A percentile compares a stretch with the other conserved stretches of the same genome.
These are phyloP conservation scores for Claviceps sp. DNA, from an alignment of 2,329 filamentous ascomycete species.

Conservation along the genomic window DNA sequence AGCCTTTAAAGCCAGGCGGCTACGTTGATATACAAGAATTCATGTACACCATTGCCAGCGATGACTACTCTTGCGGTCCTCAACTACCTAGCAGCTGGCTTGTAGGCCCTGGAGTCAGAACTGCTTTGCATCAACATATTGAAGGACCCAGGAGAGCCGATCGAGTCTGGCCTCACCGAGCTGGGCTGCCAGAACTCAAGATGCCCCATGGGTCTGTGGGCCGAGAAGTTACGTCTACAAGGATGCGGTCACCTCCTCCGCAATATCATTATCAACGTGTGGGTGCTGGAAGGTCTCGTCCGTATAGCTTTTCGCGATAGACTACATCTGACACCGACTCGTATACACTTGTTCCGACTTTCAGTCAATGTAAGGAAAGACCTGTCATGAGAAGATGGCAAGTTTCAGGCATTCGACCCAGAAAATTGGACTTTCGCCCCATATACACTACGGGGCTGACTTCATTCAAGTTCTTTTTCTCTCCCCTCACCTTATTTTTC, in stretches of 20 bases:
- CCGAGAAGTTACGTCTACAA: conserved; percentile 26
- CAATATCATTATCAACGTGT: conserved; percentile 27
- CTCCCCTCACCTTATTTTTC: too few species aligned
- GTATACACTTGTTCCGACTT: conserved; percentile 27
- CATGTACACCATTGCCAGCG: conserved; percentile 25
- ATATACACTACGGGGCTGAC: too few species aligned
- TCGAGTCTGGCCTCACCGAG: conserved; percentile 27
- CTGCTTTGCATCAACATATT: conserved; percentile 25
- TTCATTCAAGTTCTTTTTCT: too few species aligned
- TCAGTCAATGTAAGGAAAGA: conserved; percentile 26
- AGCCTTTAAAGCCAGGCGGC: conserved; percentile 38
- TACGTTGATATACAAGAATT: conserved; percentile 38
- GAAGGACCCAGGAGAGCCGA: conserved; percentile 18
- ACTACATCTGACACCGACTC: conserved; percentile 26
- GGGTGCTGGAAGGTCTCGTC: conserved; percentile 25
- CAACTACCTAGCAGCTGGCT: conserved; percentile 25
- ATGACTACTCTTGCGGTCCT: conserved; percentile 33
- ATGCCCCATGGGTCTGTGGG: conserved; percentile 36
- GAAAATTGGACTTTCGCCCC: too few species aligned
- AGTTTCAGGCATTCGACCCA: conserved; percentile 6
- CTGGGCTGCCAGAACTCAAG: conserved; percentile 30
- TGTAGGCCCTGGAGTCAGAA: conserved; percentile 28
- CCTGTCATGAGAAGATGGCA: conserved; percentile 20
- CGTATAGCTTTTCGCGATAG: conserved; percentile 25
- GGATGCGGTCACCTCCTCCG: conserved; percentile 32